Evolutionary conservation across 805 yeast genomes (phyloP).

Genomic region (Alloascoidea hylecoeti): DNA sequence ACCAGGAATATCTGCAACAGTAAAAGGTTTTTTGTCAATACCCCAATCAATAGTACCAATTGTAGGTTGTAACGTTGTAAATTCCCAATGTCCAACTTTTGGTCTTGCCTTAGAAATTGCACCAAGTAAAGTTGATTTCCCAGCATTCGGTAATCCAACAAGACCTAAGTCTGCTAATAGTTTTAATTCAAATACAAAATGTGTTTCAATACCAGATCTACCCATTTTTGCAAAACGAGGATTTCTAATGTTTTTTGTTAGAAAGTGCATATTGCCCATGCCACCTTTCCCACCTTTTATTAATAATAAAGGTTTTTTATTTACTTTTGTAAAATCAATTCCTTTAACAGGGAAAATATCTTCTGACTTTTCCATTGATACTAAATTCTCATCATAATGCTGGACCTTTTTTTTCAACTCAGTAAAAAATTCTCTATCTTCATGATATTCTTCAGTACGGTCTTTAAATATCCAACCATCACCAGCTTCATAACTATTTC

Average conservation of each 20-base stretch:
- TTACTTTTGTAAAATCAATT: slow-evolving; percentile 48
- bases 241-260: slow-evolving; percentile 70
- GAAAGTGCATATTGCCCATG: slow-evolving; percentile 90
- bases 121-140: slow-evolving; percentile 78
- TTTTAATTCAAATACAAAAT: slow-evolving; percentile 72
- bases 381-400: slow-evolving; percentile 44
- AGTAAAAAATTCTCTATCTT: slow-evolving; percentile 48
- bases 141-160: slow-evolving; percentile 95
- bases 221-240: slow-evolving; percentile 85
- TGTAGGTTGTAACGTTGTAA: slow-evolving; percentile 85
- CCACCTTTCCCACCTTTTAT: slow-evolving; percentile 89
- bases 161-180: slow-evolving; percentile 86
- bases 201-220: slow-evolving; percentile 47
- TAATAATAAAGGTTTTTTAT: slow-evolving; percentile 53
- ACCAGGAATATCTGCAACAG: slow-evolving; percentile 97
- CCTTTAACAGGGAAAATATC: slow-evolving; percentile 81
- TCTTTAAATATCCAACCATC: slow-evolving; percentile 87
- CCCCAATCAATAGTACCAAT: slow-evolving; percentile 73
- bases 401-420: slow-evolving; percentile 50
- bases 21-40: slow-evolving; percentile 55
- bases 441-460: slow-evolving; percentile 56
- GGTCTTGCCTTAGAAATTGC: slow-evolving; percentile 87
- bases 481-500: slow-evolving; percentile 54
- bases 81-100: slow-evolving; percentile 91
- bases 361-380: slow-evolving; percentile 37